Evolutionary conservation across 140 eudicot genomes (phyloP).

Genomic region (Flaveria floridana): DNA sequence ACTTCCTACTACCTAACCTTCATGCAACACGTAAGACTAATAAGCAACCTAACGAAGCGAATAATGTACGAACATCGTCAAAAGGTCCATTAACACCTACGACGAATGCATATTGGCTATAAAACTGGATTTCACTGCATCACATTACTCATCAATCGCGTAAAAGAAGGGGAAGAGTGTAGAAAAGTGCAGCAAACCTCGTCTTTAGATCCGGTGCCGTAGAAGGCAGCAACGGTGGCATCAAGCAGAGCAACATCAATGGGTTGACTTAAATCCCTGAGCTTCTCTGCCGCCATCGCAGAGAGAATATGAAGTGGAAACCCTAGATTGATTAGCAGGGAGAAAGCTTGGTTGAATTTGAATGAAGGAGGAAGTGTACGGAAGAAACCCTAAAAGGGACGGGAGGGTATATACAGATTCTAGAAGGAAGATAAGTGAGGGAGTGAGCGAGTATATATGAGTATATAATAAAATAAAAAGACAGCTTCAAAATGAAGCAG

Average conservation of each 20-base stretch:
- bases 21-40: conserved; percentile 12
- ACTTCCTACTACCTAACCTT: background rate
- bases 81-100: background rate
- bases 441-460: background rate
- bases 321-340: conserved; percentile 37
- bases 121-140: background rate
- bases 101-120: conserved; percentile 11
- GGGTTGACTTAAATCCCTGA: conserved; percentile 88
- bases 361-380: conserved; percentile 12
- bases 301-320: conserved; percentile 36
- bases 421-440: conserved; percentile 20
- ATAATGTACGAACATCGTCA: conserved; percentile 7
- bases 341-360: conserved; percentile 19
- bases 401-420: conserved; percentile 40
- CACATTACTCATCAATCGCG: conserved; percentile 25
- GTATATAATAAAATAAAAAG: conserved; percentile 32
- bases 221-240: conserved; percentile 92
- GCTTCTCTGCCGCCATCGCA: conserved; percentile 94
- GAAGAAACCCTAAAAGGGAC: conserved; percentile 50
- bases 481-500: conserved; percentile 89
- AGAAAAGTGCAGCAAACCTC: conserved; percentile 52
- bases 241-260: conserved; percentile 85
- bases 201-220: conserved; percentile 98
- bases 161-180: background rate
- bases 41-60: conserved; percentile 9